These are phyloP conservation scores for Rosa rugosa DNA, from an alignment of 306 rosid genomes.

Conservation along the genomic window DNA sequence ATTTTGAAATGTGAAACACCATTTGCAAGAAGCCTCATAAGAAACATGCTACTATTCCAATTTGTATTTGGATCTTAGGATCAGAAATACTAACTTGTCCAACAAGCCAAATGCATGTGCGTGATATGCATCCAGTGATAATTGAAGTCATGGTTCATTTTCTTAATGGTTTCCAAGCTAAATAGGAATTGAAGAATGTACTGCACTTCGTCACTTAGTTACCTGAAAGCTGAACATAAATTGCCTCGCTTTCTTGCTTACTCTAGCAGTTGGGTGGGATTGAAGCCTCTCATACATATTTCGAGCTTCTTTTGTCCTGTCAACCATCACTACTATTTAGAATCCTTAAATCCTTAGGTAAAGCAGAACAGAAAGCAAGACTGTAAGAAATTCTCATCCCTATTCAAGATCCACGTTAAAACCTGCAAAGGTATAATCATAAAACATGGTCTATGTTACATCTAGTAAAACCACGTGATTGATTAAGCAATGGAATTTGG, in stretches of 20 bases:
- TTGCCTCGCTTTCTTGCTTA: slow-evolving; percentile 85
- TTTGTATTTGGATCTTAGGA: background rate
- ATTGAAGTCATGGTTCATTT: slow-evolving; percentile 6
- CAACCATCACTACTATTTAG: slow-evolving; percentile 13
- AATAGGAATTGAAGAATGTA: background rate
- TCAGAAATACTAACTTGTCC: background rate
- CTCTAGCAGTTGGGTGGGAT: slow-evolving; percentile 71
- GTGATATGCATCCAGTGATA: background rate
- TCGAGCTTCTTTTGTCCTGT: slow-evolving; percentile 72
- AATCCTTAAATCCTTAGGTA: slow-evolving; percentile 1
- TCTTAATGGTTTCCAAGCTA: slow-evolving; percentile 11
- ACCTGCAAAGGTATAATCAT: background rate
- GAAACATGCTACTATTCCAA: background rate
- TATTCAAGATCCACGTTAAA: background rate
- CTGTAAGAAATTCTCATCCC: slow-evolving; percentile 14
- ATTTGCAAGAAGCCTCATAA: slow-evolving; percentile 5
- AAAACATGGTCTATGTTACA: background rate
- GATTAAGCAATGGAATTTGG: background rate
- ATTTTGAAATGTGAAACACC: slow-evolving; percentile 9
- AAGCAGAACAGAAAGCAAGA: background rate
- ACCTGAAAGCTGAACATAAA: slow-evolving; percentile 79
- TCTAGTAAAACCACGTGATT: background rate
- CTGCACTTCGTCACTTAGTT: slow-evolving; percentile 22
- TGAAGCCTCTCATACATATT: slow-evolving; percentile 81
- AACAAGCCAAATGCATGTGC: background rate